Conservation (phyloP, 441 rosid genomes). For the Gossypium laxum region DNA sequence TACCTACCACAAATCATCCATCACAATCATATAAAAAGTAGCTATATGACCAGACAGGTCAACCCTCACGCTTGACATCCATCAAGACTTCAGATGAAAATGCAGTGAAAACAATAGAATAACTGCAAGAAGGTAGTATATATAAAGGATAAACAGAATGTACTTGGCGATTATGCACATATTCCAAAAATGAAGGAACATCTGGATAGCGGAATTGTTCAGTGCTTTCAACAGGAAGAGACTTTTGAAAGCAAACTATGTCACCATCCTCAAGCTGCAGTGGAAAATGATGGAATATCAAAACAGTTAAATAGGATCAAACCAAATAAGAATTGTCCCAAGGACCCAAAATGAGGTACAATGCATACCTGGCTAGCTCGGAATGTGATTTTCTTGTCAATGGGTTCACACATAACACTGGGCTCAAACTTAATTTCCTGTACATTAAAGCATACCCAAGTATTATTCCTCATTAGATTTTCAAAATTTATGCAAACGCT, state of each 20-base stretch:
- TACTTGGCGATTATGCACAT: slow-evolving; percentile 47
- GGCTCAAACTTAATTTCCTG: slow-evolving; percentile 51
- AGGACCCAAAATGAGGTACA: neutral
- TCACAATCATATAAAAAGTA: neutral
- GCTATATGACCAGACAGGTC: neutral
- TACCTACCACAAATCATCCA: neutral
- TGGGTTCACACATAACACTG: slow-evolving; percentile 42
- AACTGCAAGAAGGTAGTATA: neutral
- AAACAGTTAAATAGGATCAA: neutral
- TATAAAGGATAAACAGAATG: neutral
- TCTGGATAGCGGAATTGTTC: slow-evolving; percentile 36
- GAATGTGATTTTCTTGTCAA: slow-evolving; percentile 31
- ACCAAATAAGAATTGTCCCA: neutral
- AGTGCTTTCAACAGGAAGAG: slow-evolving; percentile 20
- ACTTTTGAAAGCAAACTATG: slow-evolving; percentile 39
- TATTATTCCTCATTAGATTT: neutral
- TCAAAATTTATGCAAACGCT: neutral
- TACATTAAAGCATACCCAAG: slow-evolving; percentile 10
- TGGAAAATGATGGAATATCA: neutral
- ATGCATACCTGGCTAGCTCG: slow-evolving; percentile 38
- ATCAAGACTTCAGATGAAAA: slow-evolving; percentile 2
- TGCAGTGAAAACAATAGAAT: neutral
- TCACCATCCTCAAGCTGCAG: slow-evolving; percentile 48
- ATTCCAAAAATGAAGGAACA: slow-evolving; percentile 45
- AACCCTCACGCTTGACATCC: neutral